Evolutionary conservation across 208 protist species (phyloP).

Genomic region (Leishmania guyanensis): DNA sequence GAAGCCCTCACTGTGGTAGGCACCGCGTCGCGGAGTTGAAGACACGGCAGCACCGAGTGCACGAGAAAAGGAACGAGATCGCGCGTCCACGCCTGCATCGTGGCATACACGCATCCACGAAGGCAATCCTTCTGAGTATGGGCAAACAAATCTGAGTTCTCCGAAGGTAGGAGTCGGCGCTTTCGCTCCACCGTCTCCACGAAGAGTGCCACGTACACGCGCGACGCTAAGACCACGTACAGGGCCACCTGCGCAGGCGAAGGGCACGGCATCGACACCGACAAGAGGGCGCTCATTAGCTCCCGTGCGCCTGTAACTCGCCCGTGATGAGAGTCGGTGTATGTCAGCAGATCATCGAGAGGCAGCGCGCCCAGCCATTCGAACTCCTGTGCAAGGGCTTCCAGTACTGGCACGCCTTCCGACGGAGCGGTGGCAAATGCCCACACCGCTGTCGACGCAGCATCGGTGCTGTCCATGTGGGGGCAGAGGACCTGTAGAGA

Average conservation of each 20-base stretch:
- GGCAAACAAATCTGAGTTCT: not conserved
- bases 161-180: not conserved
- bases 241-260: constrained; percentile 18
- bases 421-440: constrained; percentile 8
- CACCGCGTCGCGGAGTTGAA: constrained; percentile 23
- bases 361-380: not conserved
- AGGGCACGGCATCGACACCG: constrained; percentile 5
- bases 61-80: constrained; percentile 30
- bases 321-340: not conserved
- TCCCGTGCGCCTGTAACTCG: not conserved
- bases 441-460: constrained; percentile 5
- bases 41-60: constrained; percentile 24
- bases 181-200: constrained; percentile 22
- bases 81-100: constrained; percentile 51
- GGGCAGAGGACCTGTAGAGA: not conserved
- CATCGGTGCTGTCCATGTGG: constrained; percentile 7
- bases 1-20: constrained; percentile 17
- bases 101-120: not conserved
- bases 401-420: constrained; percentile 16
- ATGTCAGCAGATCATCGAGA: not conserved
- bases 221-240: constrained; percentile 16
- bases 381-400: not conserved
- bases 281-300: constrained; percentile 25
- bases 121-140: not conserved
- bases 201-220: constrained; percentile 13